Conservation (phyloP, 2,329 filamentous ascomycete species). For the Fusarium begoniae region DNA sequence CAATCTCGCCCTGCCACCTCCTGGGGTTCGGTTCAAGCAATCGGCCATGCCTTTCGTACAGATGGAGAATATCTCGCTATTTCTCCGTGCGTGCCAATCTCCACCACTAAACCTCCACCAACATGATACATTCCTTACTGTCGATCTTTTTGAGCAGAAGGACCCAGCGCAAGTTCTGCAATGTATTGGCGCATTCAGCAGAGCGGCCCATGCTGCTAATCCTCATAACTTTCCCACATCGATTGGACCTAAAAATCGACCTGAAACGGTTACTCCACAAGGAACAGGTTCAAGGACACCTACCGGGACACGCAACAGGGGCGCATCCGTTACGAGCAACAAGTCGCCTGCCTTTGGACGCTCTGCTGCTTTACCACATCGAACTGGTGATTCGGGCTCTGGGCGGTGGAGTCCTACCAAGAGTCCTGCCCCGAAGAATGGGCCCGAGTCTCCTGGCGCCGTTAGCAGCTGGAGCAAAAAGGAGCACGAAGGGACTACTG, state of each 20-base stretch:
- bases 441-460: constrained; percentile 60
- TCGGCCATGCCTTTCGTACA: constrained; percentile 98
- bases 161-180: constrained; percentile 96
- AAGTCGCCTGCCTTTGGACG: constrained; percentile 60
- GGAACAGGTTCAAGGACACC: constrained; percentile 66
- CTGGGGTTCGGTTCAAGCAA: constrained; percentile 87
- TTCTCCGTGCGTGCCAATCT: constrained; percentile 86
- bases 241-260: constrained; percentile 76
- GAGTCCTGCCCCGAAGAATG: constrained; percentile 59
- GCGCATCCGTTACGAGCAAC: constrained; percentile 67
- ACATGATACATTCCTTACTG: constrained; percentile 96
- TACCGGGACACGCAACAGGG: constrained; percentile 55
- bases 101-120: constrained; percentile 87
- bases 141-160: constrained; percentile 95
- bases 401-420: constrained; percentile 72
- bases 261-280: constrained; percentile 71
- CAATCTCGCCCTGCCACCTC: constrained; percentile 80
- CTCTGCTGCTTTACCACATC: constrained; percentile 54
- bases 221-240: constrained; percentile 77
- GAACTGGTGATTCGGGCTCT: constrained; percentile 63
- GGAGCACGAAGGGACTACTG: constrained; percentile 80
- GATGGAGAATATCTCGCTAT: constrained; percentile 99
- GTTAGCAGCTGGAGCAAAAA: constrained; percentile 93
- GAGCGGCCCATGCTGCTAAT: constrained; percentile 79
- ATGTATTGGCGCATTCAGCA: constrained; percentile 90